Percentiles rank a stretch among this genome's conserved stretches.
Conservation (phyloP, 2,329 filamentous ascomycete genomes). For the Chrysoporthe cubensis region DNA sequence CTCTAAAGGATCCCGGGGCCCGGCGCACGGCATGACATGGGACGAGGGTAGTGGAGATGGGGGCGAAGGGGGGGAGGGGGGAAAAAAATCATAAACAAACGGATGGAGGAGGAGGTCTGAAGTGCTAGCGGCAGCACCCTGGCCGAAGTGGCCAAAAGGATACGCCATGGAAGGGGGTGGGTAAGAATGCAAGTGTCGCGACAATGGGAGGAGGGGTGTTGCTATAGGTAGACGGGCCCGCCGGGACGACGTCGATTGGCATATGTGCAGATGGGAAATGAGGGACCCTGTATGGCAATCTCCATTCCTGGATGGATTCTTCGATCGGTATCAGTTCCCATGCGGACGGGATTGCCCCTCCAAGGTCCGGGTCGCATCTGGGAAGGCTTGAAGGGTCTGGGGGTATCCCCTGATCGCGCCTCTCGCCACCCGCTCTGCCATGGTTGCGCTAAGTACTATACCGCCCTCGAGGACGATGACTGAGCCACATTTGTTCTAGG, state of each 20-base stretch:
- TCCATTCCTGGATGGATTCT: constrained; percentile 21
- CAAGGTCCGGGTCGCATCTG: constrained; percentile 10
- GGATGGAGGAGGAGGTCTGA: constrained; percentile 3
- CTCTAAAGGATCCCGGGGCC: constrained; percentile 19
- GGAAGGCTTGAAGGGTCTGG: constrained; percentile 6
- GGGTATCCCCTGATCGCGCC: constrained; percentile 20
- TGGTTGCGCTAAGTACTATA: neutral
- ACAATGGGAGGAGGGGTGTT: constrained; percentile 24
- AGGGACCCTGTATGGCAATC: constrained; percentile 24
- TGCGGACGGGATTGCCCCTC: constrained; percentile 17
- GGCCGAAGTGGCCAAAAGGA: constrained; percentile 18
- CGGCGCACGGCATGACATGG: constrained; percentile 25
- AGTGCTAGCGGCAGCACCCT: constrained; percentile 18
- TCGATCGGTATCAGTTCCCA: constrained; percentile 24
- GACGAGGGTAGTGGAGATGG: constrained; percentile 25
- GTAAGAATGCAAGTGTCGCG: constrained; percentile 17
- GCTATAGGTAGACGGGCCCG: constrained; percentile 14
- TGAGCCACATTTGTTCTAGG: constrained; percentile 34
- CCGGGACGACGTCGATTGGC: constrained; percentile 21
- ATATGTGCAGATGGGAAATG: constrained; percentile 22
- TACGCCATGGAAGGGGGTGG: constrained; percentile 23
- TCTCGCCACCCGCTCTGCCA: constrained; percentile 25
- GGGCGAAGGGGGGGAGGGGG: constrained; percentile 8
- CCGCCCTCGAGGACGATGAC: constrained; percentile 19
- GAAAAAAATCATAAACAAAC: neutral